Conservation (phyloP, 2,329 filamentous ascomycete genomes). For the Ophiostoma quercus region DNA sequence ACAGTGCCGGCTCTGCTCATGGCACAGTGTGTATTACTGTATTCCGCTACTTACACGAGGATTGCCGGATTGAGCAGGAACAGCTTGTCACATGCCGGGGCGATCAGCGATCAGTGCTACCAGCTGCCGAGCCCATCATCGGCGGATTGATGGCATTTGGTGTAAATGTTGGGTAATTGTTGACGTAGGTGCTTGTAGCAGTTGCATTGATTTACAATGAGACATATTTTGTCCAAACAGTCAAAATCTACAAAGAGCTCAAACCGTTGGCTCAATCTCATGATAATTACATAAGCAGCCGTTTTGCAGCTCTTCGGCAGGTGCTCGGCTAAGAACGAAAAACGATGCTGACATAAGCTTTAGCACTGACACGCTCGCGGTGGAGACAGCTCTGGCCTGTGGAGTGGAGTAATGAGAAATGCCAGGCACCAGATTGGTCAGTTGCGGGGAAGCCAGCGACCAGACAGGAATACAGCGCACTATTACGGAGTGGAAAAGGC, state of each 20-base stretch:
- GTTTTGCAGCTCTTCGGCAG: constrained; percentile 21
- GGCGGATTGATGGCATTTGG: not conserved
- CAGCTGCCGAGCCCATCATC: not conserved
- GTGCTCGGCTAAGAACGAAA: constrained; percentile 23
- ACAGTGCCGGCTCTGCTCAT: not conserved
- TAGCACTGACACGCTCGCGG: not conserved
- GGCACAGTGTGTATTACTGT: not conserved
- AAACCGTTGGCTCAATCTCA: not conserved
- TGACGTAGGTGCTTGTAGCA: too few species aligned
- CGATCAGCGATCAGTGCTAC: not conserved
- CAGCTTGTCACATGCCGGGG: constrained; percentile 4
- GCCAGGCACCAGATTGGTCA: constrained; percentile 26
- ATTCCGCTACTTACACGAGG: not conserved
- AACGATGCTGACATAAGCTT: not conserved
- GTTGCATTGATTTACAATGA: too few species aligned
- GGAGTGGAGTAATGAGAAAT: constrained; percentile 29
- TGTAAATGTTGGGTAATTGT: not conserved
- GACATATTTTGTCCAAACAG: too few species aligned
- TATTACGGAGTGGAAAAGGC: not conserved
- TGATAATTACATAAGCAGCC: not conserved
- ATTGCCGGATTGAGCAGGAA: not conserved
- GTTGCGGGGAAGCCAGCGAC: constrained; percentile 6
- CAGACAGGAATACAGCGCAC: not conserved
- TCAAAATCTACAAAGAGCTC: not conserved
- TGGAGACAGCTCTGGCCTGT: not conserved